phyloP scores from a whole-genome alignment of 2,329 filamentous ascomycete genomes.

The Ophiostoma ulmi region DNA sequence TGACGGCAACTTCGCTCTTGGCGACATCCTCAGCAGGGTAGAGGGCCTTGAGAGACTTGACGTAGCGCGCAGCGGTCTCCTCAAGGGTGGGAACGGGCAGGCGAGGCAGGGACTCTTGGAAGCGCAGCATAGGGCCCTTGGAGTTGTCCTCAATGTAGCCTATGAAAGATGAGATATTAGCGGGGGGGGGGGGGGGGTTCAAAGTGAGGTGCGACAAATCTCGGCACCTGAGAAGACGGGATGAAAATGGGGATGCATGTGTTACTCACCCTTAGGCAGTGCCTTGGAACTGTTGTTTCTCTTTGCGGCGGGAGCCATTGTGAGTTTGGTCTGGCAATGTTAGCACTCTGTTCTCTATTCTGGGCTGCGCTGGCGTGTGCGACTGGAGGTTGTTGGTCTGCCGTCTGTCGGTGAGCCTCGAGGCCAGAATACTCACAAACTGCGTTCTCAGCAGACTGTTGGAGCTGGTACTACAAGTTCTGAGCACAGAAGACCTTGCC shows the following conservation, averaged over 20 bases:
- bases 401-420: constrained; percentile 1
- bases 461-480: constrained; percentile 27
- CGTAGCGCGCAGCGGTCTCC: constrained; percentile 73
- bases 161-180: constrained; percentile 32
- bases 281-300: constrained; percentile 51
- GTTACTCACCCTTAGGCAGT: constrained; percentile 26
- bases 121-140: constrained; percentile 76
- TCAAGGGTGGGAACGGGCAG: constrained; percentile 77
- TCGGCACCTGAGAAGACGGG: background rate
- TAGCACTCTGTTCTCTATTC: background rate
- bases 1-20: constrained; percentile 72
- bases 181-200: constrained; percentile 15
- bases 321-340: constrained; percentile 27
- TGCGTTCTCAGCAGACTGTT: constrained; percentile 27
- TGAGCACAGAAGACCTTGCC: constrained; percentile 36
- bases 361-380: background rate
- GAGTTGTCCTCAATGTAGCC: constrained; percentile 75
- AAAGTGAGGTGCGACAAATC: background rate
- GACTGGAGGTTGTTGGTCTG: background rate
- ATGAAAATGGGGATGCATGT: background rate
- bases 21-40: constrained; percentile 64
- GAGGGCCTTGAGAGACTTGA: constrained; percentile 73
- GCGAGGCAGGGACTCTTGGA: constrained; percentile 76
- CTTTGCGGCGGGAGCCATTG: constrained; percentile 51
- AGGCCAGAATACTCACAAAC: constrained; percentile 19